Percentiles rank a stretch among this genome's conserved stretches.
These are phyloP conservation scores for Scheffersomyces lignosus DNA, from an alignment of 805 yeast species.

Conservation along the genomic window DNA sequence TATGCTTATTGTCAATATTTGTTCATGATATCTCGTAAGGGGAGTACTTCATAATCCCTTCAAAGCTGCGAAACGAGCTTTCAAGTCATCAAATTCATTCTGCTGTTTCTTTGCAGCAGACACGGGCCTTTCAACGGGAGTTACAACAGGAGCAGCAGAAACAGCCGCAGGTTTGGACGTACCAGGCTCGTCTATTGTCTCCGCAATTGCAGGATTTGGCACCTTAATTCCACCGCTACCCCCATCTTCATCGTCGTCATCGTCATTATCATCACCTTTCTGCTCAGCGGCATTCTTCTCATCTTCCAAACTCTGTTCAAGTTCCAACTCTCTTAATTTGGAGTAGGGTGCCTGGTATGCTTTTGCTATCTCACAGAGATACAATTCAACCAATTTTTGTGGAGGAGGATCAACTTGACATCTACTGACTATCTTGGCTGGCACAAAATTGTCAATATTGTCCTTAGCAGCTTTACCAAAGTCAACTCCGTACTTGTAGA, in stretches of 20 bases:
- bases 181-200: constrained; percentile 13
- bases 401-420: constrained; percentile 70
- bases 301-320: constrained; percentile 11
- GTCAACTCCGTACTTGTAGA: constrained; percentile 66
- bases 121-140: too few relatives aligned
- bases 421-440: constrained; percentile 63
- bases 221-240: constrained; percentile 21
- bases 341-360: constrained; percentile 78
- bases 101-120: constrained; percentile 23
- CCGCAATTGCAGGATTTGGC: constrained; percentile 21
- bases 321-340: constrained; percentile 38
- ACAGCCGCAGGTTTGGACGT: constrained; percentile 6
- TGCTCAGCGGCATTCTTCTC: constrained; percentile 9
- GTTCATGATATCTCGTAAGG: too few relatives aligned
- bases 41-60: constrained; percentile 33
- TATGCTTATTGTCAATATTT: too few relatives aligned
- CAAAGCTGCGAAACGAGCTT: constrained; percentile 76
- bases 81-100: constrained; percentile 61
- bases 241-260: constrained; percentile 17
- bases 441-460: constrained; percentile 51
- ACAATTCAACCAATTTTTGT: constrained; percentile 62
- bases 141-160: too few relatives aligned
- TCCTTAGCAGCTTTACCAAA: constrained; percentile 57
- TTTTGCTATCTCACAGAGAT: constrained; percentile 75
- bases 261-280: constrained; percentile 31